These are phyloP conservation scores for Delitschia confertaspora DNA, from an alignment of 495 filamentous ascomycete genomes.

Conservation along the genomic window DNA sequence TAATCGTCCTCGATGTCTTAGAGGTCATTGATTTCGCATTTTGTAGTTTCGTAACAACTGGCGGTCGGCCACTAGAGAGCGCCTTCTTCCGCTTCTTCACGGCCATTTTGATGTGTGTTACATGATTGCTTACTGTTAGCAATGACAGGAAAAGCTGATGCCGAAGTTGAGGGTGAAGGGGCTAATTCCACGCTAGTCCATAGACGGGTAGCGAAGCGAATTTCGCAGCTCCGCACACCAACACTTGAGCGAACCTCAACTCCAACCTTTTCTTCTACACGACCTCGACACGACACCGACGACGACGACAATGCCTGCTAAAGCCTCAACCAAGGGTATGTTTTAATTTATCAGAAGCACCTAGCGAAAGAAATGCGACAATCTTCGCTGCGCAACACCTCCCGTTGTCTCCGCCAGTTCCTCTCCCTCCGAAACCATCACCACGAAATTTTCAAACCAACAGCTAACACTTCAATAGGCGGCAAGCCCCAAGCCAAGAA, in stretches of 20 bases:
- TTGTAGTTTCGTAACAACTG: conserved; percentile 30
- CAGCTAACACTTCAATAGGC: conserved; percentile 42
- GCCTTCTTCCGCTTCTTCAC: conserved; percentile 39
- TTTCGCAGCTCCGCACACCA: conserved; percentile 1
- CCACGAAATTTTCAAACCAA: too few relatives aligned
- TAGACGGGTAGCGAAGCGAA: conserved; percentile 12
- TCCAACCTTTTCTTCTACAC: too few relatives aligned
- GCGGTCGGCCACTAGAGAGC: conserved; percentile 64
- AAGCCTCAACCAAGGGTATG: conserved; percentile 58
- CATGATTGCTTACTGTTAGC: background rate
- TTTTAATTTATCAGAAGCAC: background rate
- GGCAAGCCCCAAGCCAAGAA: conserved; percentile 59
- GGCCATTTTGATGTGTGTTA: conserved; percentile 32
- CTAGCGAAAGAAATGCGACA: background rate
- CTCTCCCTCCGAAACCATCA: too few relatives aligned
- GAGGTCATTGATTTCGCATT: conserved; percentile 54
- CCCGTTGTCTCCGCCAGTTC: background rate
- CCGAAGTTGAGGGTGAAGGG: background rate
- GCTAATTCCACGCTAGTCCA: conserved; percentile 15
- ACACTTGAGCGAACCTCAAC: conserved; percentile 9
- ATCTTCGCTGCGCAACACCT: background rate
- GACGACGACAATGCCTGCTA: conserved; percentile 59
- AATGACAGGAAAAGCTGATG: conserved; percentile 1
- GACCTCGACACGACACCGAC: conserved; percentile 10
- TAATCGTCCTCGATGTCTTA: conserved; percentile 68